Conservation (phyloP, 371 early-diverging fungal species). For the Mucor piriformis region DNA sequence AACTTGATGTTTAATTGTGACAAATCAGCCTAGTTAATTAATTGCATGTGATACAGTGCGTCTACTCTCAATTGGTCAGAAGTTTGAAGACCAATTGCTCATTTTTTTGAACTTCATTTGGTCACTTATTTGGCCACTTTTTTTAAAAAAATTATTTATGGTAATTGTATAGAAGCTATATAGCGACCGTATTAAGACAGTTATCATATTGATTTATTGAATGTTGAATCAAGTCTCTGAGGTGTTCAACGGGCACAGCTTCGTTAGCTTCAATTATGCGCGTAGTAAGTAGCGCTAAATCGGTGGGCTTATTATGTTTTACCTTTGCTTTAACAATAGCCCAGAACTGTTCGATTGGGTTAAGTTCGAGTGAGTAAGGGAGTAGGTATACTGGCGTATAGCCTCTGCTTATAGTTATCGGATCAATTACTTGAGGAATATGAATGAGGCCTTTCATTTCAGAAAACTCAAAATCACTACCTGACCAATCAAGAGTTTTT, state of each 20-base stretch:
- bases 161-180: neutral
- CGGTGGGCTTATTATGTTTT: conserved; percentile 5
- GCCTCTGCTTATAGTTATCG: neutral
- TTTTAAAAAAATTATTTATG: too few species aligned
- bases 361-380: conserved; percentile 17
- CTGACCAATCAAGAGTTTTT: too few species aligned
- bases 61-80: too few species aligned
- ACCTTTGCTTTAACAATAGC: conserved; percentile 1
- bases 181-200: neutral
- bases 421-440: conserved; percentile 6
- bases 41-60: too few species aligned
- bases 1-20: too few species aligned
- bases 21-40: too few species aligned
- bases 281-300: conserved; percentile 8
- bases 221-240: conserved; percentile 11
- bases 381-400: conserved; percentile 3
- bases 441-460: conserved; percentile 11
- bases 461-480: conserved; percentile 1
- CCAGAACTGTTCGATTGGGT: conserved; percentile 13
- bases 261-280: conserved; percentile 17
- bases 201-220: conserved; percentile 9
- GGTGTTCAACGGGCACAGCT: conserved; percentile 9
- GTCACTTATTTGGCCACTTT: too few species aligned
- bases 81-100: too few species aligned
- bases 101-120: too few species aligned